Evolutionary conservation across 106 monocot species (phyloP).

Genomic region (Acorus gramineus): DNA sequence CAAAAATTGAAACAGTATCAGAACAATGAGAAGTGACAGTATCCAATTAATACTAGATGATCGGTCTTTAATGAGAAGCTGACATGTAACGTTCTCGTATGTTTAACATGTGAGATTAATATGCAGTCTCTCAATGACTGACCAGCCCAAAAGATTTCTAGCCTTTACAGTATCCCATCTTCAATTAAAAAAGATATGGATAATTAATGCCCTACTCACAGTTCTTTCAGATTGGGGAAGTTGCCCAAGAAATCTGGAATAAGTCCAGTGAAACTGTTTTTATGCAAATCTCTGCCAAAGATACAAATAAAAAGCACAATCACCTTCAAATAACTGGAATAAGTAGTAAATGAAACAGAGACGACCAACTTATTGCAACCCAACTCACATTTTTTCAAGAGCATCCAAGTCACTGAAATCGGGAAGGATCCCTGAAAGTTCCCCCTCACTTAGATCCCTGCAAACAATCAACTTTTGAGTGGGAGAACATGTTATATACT

Average conservation of each 20-base stretch:
- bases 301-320: neutral
- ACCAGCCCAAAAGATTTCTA: too few species aligned
- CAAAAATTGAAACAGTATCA: neutral
- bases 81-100: too few species aligned
- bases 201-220: neutral
- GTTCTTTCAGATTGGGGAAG: neutral
- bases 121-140: too few species aligned
- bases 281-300: constrained; percentile 1
- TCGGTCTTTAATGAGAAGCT: too few species aligned
- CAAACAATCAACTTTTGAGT: neutral
- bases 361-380: too few species aligned
- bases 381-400: too few species aligned
- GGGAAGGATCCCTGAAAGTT: neutral
- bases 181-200: too few species aligned
- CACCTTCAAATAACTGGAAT: too few species aligned
- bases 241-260: neutral
- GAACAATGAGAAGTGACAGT: neutral
- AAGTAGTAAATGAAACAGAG: too few species aligned
- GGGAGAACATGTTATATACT: neutral
- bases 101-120: too few species aligned
- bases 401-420: neutral
- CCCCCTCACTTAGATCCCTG: neutral
- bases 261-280: neutral
- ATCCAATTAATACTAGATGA: neutral
- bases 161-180: too few species aligned